Percentiles rank a stretch among this genome's conserved stretches.
These are phyloP conservation scores for Cyberlindnera samutprakarnensis DNA, from an alignment of 805 yeast species.

Conservation along the genomic window DNA sequence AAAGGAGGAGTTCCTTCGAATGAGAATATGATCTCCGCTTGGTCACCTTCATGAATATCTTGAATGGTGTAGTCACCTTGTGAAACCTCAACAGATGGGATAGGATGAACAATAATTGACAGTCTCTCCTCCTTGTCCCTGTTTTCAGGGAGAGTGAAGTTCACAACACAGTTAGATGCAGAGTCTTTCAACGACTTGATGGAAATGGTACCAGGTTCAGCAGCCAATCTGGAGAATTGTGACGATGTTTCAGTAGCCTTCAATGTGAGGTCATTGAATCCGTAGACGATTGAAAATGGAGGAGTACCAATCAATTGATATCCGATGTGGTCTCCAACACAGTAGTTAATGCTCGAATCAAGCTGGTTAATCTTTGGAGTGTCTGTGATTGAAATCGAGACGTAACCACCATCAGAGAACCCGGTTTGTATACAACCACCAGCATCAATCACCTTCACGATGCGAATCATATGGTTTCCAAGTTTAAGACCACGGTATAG, in stretches of 20 bases:
- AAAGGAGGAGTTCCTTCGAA: constrained; percentile 92
- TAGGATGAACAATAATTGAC: constrained; percentile 39
- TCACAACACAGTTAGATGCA: constrained; percentile 62
- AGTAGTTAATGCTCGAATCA: constrained; percentile 43
- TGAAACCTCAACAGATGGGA: constrained; percentile 75
- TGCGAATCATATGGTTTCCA: constrained; percentile 63
- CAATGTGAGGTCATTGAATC: constrained; percentile 56
- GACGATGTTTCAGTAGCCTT: constrained; percentile 44
- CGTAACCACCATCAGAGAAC: constrained; percentile 34
- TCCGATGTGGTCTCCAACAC: constrained; percentile 88
- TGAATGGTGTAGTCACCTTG: constrained; percentile 71
- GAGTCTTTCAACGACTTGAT: constrained; percentile 69
- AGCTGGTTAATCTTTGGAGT: constrained; percentile 57
- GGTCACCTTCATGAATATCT: constrained; percentile 92
- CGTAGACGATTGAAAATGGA: constrained; percentile 71
- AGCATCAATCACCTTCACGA: constrained; percentile 54
- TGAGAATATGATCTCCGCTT: constrained; percentile 75
- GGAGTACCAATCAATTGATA: constrained; percentile 72
- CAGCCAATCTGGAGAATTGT: constrained; percentile 62
- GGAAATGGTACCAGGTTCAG: constrained; percentile 70
- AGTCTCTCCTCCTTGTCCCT: constrained; percentile 26
- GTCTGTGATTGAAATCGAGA: constrained; percentile 60
- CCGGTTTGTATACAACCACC: constrained; percentile 57
- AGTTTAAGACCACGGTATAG: constrained; percentile 46
- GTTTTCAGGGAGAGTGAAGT: constrained; percentile 37